Conservation (phyloP, 495 filamentous ascomycete species). For the Penicillium robsamsonii region DNA sequence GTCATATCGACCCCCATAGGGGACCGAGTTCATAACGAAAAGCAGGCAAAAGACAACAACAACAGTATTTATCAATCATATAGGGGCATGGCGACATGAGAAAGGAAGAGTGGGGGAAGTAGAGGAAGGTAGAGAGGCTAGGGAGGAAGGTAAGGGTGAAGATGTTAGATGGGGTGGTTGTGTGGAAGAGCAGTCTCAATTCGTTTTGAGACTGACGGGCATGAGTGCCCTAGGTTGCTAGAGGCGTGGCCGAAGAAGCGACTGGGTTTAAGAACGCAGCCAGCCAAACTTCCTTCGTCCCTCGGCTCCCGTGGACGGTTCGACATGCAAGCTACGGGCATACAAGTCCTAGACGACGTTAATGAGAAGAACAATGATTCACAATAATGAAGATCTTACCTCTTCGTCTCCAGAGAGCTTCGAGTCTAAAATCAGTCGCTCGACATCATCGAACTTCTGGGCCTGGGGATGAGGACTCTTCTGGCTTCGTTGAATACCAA, state of each 20-base stretch:
- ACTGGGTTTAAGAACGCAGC: conserved; percentile 33
- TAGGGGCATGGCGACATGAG: conserved; percentile 30
- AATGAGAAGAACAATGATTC: conserved; percentile 7
- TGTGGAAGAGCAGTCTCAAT: neutral
- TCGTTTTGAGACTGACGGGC: neutral
- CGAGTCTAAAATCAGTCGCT: conserved; percentile 71
- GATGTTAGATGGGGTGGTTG: neutral
- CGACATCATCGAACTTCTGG: conserved; percentile 60
- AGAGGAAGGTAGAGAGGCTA: conserved; percentile 12
- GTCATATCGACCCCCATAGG: conserved; percentile 18
- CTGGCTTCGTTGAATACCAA: conserved; percentile 88
- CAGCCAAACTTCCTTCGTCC: conserved; percentile 46
- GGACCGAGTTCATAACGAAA: conserved; percentile 11
- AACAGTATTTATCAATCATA: conserved; percentile 30
- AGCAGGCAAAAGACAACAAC: conserved; percentile 13
- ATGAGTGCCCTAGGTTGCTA: neutral
- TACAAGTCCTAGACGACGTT: conserved; percentile 39
- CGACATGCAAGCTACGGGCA: conserved; percentile 45
- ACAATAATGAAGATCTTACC: conserved; percentile 27
- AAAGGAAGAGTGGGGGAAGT: conserved; percentile 18
- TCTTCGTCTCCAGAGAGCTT: conserved; percentile 51
- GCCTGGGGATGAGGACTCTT: conserved; percentile 75
- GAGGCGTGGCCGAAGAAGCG: neutral
- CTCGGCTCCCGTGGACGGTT: conserved; percentile 43
- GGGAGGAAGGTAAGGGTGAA: neutral